Evolutionary conservation across 129 eudicot species (phyloP), one percentile per base, ranked within the genome.

Genomic region (Chrysanthemum seticuspe): DNA sequence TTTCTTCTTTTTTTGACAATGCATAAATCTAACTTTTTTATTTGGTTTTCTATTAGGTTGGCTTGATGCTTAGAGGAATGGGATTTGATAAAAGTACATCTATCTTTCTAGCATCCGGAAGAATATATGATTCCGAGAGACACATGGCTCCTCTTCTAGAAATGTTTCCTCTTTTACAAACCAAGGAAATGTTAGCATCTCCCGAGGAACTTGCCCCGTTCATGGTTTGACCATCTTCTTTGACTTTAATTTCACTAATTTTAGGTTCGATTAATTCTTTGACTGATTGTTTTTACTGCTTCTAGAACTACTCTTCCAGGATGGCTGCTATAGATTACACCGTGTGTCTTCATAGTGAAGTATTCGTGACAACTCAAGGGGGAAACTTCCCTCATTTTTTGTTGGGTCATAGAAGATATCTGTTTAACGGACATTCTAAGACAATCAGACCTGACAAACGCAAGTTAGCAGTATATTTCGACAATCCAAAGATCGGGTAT

Each of bases 311-410:
- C 62, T 94, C 98, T 71, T 94, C 98, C 71, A 84, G 98, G 83
- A 90, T 94, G 98, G 98, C 98, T 57, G 98, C 98, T 47, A 84
- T 94, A 82, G 98, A 94, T 81, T 94, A 94, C 84, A 94, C 98
- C 9, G 97, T 94, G 2, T 94, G 98, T 83, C 97, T 94, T 29
- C 97, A 94, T 63, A 89, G 98, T 74, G 98, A 94, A 81, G 98
- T 94, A 10, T 94, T 94, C 83, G 97, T 94, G 52, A 94, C 98
- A 18, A 94, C 98, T 74, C 98, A 94, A 84, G 98, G 98, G 36
- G 98, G 98, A 70, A 94, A 94, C 79, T 94, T 94, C 55, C 98
- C 98, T 16, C 96, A 90, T 77, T 86, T 94, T 79, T 84, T 94
- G 40, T 76, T 94, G 89, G 98, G 98, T 50, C 98, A 94, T 71